Percentiles rank a stretch among this genome's conserved stretches.
Conservation (phyloP, 352 stramenopile genomes). For the Pythium aquatile region DNA sequence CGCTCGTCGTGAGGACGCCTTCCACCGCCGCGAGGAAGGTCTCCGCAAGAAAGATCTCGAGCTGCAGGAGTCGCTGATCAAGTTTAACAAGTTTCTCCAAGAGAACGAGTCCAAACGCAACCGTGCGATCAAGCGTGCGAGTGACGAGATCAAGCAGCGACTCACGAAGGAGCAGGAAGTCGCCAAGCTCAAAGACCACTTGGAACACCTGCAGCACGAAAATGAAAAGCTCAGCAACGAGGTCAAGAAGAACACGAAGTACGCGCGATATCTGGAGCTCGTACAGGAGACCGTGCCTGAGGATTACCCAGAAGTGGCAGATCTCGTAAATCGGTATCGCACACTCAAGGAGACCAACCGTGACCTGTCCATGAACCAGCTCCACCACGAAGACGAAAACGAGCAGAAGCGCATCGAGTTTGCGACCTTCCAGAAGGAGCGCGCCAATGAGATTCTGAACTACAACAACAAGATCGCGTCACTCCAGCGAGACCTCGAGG, state of each 20-base stretch:
- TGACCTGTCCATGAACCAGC: conserved; percentile 71
- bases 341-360: conserved; percentile 91
- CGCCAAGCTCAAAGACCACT: conserved; percentile 62
- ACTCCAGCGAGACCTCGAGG: conserved; percentile 79
- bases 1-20: conserved; percentile 86
- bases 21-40: conserved; percentile 91
- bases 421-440: conserved; percentile 85
- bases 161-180: conserved; percentile 89
- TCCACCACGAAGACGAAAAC: conserved; percentile 84
- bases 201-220: conserved; percentile 62
- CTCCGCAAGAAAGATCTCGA: conserved; percentile 94
- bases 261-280: conserved; percentile 84
- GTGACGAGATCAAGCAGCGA: conserved; percentile 91
- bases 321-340: conserved; percentile 91
- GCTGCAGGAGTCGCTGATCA: conserved; percentile 94
- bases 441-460: conserved; percentile 91
- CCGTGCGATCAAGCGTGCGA: conserved; percentile 88
- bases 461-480: conserved; percentile 91
- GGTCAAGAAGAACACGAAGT: conserved; percentile 84
- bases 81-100: conserved; percentile 96
- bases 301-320: conserved; percentile 91
- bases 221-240: conserved; percentile 64
- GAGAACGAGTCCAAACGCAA: conserved; percentile 95
- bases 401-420: conserved; percentile 82
- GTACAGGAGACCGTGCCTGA: conserved; percentile 90